Percentiles rank a stretch among this genome's conserved stretches.
These are phyloP conservation scores for Cyphellophora europaea DNA, from an alignment of 2,329 filamentous ascomycete species.

Conservation along the genomic window DNA sequence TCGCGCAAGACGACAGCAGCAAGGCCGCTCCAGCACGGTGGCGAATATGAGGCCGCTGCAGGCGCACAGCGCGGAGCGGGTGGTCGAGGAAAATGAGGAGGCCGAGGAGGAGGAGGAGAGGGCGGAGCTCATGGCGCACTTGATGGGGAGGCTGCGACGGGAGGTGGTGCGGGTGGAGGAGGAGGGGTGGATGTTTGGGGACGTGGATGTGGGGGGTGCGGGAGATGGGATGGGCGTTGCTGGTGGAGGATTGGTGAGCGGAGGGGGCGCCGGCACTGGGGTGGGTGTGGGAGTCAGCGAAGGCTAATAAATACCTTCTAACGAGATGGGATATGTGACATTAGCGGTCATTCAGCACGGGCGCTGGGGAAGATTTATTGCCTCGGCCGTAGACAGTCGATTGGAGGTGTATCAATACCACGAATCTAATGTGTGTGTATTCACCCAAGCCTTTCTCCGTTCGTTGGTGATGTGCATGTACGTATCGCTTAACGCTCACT, in stretches of 20 bases:
- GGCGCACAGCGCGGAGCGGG: slow-evolving; percentile 47
- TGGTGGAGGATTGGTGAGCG: slow-evolving; percentile 24
- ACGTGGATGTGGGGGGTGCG: slow-evolving; percentile 1
- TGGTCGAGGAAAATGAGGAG: slow-evolving; percentile 48
- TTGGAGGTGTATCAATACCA: no score
- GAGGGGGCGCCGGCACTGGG: slow-evolving; percentile 34
- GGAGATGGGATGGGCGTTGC: slow-evolving; percentile 5
- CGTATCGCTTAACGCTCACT: neutral
- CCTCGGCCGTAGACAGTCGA: no score
- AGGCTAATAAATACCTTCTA: no score
- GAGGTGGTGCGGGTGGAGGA: slow-evolving; percentile 68
- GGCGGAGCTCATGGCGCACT: slow-evolving; percentile 58
- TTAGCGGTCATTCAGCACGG: no score
- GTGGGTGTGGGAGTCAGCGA: no score
- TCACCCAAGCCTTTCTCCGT: no score
- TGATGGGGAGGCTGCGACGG: slow-evolving; percentile 59
- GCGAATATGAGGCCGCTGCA: no score
- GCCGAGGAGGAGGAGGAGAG: slow-evolving; percentile 17
- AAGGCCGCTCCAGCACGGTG: no score
- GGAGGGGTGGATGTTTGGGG: slow-evolving; percentile 81
- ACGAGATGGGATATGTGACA: no score
- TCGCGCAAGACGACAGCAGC: no score
- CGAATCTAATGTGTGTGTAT: no score
- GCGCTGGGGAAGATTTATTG: no score
- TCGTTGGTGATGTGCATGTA: neutral